These are phyloP conservation scores for Choanephora cucurbitarum DNA, from an alignment of 371 early-diverging fungal species.

Conservation along the genomic window DNA sequence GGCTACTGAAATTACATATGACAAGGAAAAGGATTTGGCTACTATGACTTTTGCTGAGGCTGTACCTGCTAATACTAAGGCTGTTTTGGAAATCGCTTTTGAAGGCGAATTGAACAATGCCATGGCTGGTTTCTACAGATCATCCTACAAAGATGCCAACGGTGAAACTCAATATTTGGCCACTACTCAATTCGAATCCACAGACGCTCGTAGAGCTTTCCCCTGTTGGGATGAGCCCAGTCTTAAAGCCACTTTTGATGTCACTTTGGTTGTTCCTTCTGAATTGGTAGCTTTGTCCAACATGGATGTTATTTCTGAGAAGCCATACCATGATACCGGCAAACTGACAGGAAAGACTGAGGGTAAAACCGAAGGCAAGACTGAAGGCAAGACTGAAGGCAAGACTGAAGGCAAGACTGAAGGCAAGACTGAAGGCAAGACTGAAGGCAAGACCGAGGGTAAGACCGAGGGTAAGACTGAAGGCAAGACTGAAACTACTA, in stretches of 20 bases:
- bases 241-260: slow-evolving; percentile 89
- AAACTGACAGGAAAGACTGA: slow-evolving; percentile 21
- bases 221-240: slow-evolving; percentile 94
- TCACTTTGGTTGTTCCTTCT: slow-evolving; percentile 73
- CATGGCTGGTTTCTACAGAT: slow-evolving; percentile 90
- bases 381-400: slow-evolving; percentile 25
- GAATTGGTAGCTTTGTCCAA: slow-evolving; percentile 85
- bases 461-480: slow-evolving; percentile 23
- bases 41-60: slow-evolving; percentile 70
- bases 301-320: slow-evolving; percentile 70
- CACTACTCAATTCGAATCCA: slow-evolving; percentile 93
- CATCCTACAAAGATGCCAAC: slow-evolving; percentile 73
- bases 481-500: slow-evolving; percentile 14
- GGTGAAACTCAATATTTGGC: slow-evolving; percentile 75
- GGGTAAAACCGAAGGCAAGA: slow-evolving; percentile 35
- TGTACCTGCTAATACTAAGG: slow-evolving; percentile 69
- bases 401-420: slow-evolving; percentile 27
- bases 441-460: slow-evolving; percentile 31
- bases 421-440: slow-evolving; percentile 34
- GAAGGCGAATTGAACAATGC: slow-evolving; percentile 82
- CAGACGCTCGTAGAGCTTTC: slow-evolving; percentile 88
- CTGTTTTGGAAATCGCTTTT: slow-evolving; percentile 67
- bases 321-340: slow-evolving; percentile 38
- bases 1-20: slow-evolving; percentile 66
- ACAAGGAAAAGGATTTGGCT: slow-evolving; percentile 70